These are phyloP conservation scores for Sarocladiaceae sp. DNA, from an alignment of 2,329 filamentous ascomycete genomes.

Conservation along the genomic window DNA sequence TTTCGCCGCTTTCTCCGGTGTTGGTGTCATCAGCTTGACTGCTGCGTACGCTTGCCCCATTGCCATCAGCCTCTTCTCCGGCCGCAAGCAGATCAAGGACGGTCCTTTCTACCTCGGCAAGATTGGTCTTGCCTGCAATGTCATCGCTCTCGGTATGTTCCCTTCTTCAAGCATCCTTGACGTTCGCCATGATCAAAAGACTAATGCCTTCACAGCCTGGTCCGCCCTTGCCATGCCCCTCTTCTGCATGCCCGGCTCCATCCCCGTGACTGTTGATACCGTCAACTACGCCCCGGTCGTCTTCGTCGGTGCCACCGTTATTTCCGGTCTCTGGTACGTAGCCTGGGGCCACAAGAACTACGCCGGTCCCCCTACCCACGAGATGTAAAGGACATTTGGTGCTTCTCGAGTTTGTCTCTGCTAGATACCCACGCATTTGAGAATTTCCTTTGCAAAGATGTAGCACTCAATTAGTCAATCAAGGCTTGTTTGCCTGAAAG, in stretches of 20 bases:
- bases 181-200: neutral
- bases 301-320: constrained; percentile 60
- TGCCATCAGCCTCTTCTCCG: constrained; percentile 55
- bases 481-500: neutral
- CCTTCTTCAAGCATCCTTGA: neutral
- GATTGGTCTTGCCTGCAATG: constrained; percentile 58
- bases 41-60: constrained; percentile 66
- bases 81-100: constrained; percentile 53
- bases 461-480: constrained; percentile 6
- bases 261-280: constrained; percentile 52
- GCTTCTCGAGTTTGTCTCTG: constrained; percentile 2
- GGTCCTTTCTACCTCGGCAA: constrained; percentile 59
- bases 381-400: constrained; percentile 20
- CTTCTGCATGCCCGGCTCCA: constrained; percentile 66
- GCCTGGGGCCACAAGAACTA: constrained; percentile 68
- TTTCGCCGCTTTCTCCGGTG: constrained; percentile 70
- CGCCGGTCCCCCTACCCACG: constrained; percentile 52
- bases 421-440: constrained; percentile 9
- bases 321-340: constrained; percentile 64
- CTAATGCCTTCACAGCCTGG: constrained; percentile 46
- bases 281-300: constrained; percentile 76
- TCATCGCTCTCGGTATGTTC: constrained; percentile 56
- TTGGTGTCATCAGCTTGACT: constrained; percentile 66
- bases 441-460: neutral
- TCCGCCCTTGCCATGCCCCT: constrained; percentile 64